Evolutionary conservation across 2,329 filamentous ascomycete species (phyloP), one percentile per base, ranked within the genome.

Genomic region (Epichloe coenophiala): DNA sequence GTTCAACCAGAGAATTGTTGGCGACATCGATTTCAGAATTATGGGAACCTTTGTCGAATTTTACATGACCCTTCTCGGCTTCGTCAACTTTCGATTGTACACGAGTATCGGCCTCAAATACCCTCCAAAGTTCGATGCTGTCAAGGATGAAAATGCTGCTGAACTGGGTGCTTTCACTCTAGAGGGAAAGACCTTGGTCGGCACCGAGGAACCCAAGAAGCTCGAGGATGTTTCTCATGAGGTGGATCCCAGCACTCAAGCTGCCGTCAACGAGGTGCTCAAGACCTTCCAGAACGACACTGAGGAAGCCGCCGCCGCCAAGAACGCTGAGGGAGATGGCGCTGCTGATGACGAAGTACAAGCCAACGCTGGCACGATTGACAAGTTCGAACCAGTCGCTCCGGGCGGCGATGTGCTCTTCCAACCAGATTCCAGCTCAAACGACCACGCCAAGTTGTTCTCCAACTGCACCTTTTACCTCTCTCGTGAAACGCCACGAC

Each of bases 31-130:
- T 68, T 98, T 96, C 72, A 79, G 93, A 62, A 98, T 98, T 69
- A 98, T 98, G 93, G 91, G 88, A 53, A 98, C 93, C 4, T 98
- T 98, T 64, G 83, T 98, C 57, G 91, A 98, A 67, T 98, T 98
- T 68, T 98, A 98, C 74, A 95, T 94, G 61, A 97, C 91, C 4
- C 77, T 98, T 13, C 75, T 98, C 19, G 86, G 91, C 54, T 98
- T 98, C 62, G 83, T 97, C 70, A 96, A 98, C 75, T 98, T 89
- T 75, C 77, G 88, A 56, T 76, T 98, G 45, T 98, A 96, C 72
- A 95, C 89, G 1, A 83, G 87, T 1, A 75, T 95, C 56, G 93
- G 93, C 8, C 72, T 98, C 55, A 88, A 96, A 52, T 98, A 98
- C 65, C 93, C 93, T 17, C 93, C 93, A 54, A 95, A 89, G 68